A percentile compares a stretch with the other conserved stretches of the same genome.
These are phyloP conservation scores for Dunaliella primolecta DNA, from an alignment of 139 green algal genomes.

Conservation along the genomic window DNA sequence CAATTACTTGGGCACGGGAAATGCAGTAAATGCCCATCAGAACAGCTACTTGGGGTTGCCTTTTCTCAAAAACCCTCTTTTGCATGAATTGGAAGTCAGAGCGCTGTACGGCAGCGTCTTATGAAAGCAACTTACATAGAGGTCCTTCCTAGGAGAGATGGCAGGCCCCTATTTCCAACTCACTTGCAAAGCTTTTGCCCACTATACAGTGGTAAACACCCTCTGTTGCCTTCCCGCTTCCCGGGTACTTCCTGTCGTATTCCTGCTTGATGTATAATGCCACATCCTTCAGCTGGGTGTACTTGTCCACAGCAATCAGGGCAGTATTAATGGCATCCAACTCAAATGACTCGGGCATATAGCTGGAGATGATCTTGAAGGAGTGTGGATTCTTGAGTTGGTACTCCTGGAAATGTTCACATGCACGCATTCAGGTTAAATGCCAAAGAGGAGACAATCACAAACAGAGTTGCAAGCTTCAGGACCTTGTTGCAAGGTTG, in stretches of 20 bases:
- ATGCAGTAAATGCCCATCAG: too few relatives aligned
- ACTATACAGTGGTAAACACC: conserved; percentile 78
- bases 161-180: too few relatives aligned
- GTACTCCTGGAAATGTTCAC: conserved; percentile 28
- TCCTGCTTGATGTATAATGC: conserved; percentile 69
- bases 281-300: conserved; percentile 53
- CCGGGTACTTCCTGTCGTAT: conserved; percentile 70
- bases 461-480: neutral
- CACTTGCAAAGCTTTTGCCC: conserved; percentile 72
- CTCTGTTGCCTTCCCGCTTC: conserved; percentile 70
- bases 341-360: conserved; percentile 51
- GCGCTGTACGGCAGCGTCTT: too few relatives aligned
- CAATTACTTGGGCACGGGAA: too few relatives aligned
- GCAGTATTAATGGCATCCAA: conserved; percentile 49
- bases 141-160: too few relatives aligned
- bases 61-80: too few relatives aligned
- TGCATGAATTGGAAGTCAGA: too few relatives aligned
- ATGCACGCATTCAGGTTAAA: conserved; percentile 4
- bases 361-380: conserved; percentile 41
- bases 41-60: too few relatives aligned
- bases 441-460: conserved; percentile 1
- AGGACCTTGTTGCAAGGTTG: neutral
- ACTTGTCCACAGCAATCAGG: conserved; percentile 43
- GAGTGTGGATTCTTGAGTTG: conserved; percentile 35
- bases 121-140: too few relatives aligned